These are phyloP conservation scores for Axilococcus clingmanii DNA, from an alignment of 139 green algal genomes.

Conservation along the genomic window DNA sequence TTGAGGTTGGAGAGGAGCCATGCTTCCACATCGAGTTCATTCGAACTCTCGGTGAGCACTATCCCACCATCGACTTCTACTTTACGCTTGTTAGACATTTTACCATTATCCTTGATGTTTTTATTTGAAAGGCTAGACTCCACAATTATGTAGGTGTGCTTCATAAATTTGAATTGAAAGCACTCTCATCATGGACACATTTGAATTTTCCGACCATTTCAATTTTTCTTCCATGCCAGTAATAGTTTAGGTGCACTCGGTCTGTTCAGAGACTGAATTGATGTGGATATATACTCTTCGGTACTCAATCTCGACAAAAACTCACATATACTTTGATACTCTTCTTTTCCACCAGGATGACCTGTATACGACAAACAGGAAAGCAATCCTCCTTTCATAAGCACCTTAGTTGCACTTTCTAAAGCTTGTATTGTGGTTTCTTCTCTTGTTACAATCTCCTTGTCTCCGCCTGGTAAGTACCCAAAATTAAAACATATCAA, in stretches of 20 bases:
- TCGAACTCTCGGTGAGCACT: no score
- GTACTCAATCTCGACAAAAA: constrained; percentile 10
- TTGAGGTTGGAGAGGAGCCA: no score
- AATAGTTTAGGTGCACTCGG: constrained; percentile 38
- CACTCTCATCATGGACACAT: no score
- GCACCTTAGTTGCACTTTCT: constrained; percentile 30
- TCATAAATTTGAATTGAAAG: no score
- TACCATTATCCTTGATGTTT: neutral
- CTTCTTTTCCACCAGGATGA: constrained; percentile 42
- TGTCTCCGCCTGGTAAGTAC: constrained; percentile 46
- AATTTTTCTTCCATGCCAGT: constrained; percentile 22
- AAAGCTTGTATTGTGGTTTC: constrained; percentile 39
- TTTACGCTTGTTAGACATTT: no score
- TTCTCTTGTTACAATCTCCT: constrained; percentile 24
- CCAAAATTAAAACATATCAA: constrained; percentile 47
- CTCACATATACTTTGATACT: constrained; percentile 31
- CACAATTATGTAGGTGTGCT: neutral
- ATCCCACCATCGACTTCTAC: no score
- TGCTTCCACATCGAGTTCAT: no score
- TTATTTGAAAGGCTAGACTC: neutral
- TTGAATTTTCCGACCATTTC: no score
- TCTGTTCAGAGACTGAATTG: constrained; percentile 41
- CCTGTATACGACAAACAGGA: constrained; percentile 47
- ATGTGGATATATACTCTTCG: constrained; percentile 22
- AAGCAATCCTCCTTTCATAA: constrained; percentile 32